Evolutionary conservation across 768 basidiomycete genomes (phyloP).

Genomic region (Cystofilobasidium capitatum): DNA sequence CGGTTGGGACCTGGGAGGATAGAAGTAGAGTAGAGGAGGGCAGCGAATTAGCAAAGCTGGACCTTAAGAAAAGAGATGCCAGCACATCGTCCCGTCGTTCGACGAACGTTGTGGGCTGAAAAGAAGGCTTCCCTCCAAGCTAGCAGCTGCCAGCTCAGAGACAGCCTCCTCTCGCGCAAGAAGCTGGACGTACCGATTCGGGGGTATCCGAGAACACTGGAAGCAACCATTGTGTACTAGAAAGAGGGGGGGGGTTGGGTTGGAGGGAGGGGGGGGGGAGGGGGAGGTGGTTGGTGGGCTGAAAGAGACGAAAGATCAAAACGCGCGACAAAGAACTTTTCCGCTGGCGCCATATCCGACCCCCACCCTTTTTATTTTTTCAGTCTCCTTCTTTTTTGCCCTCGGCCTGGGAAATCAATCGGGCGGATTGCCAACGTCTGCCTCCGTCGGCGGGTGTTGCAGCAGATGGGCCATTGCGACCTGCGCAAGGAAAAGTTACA

Average conservation of each 20-base stretch:
- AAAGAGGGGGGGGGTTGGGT: background rate
- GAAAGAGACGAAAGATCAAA: background rate
- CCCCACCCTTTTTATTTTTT: too few relatives aligned
- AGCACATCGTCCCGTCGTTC: background rate
- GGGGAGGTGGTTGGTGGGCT: slow-evolving; percentile 9
- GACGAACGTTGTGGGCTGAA: slow-evolving; percentile 4
- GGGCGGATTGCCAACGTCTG: too few relatives aligned
- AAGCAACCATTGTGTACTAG: slow-evolving; percentile 45
- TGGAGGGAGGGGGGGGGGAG: background rate
- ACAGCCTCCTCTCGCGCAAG: too few relatives aligned
- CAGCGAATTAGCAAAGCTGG: background rate
- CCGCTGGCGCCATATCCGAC: too few relatives aligned
- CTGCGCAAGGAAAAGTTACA: too few relatives aligned
- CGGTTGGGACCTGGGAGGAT: slow-evolving; percentile 64
- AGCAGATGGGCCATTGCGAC: too few relatives aligned
- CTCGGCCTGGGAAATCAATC: too few relatives aligned
- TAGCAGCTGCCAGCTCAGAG: background rate
- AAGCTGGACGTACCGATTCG: slow-evolving; percentile 59
- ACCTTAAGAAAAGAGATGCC: background rate
- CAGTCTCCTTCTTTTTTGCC: too few relatives aligned
- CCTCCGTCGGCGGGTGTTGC: too few relatives aligned
- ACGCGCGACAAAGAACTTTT: too few relatives aligned
- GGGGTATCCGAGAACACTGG: slow-evolving; percentile 84
- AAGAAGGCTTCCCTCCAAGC: background rate
- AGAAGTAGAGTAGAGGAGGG: background rate